Evolutionary conservation across 306 rosid genomes (phyloP), one percentile per base, ranked within the genome.

Genomic region (Comarum palustre): DNA sequence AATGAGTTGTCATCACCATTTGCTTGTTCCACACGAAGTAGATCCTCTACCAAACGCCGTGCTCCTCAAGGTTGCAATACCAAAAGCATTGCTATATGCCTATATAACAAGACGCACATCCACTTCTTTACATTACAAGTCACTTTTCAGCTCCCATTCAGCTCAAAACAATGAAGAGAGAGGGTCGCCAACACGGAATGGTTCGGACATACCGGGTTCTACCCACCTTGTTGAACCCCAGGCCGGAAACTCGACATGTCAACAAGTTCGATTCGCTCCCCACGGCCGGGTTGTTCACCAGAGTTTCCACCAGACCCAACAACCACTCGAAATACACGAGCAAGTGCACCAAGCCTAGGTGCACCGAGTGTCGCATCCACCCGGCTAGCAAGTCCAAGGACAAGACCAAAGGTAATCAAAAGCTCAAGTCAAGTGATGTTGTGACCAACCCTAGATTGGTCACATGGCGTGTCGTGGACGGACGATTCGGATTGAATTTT

Each of bases 181-280:
- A 85, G 82, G 92, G 96, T 85, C 89, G 89, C 14, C 97, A 93
- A 62, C 97, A 89, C 39, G 96, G 96, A 13, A 82, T 87, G 93
- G 91, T 87, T 12, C 83, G 86, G 68, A 75, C 96, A 58, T 68
- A 8, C 38, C 38, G 24, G 72, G 76, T 87, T 84, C 73, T 86
- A 60, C 96, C 93, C 2, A n/a, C 70, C 0, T 43, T 83, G 13
- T 46, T 77, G 27, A 81, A 80, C 75, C 91, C 87, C 0, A 86
- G 78, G 75, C 84, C 86, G 31, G 45, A 71, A 2, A 81, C 84
- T 59, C 84, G 83, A 9, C 65, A 65, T 19, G 5, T 78, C 6
- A 80, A 84, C 72, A 77, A 66, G 22, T 74, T 82, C 2, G 85
- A 90, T 10, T 74, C 77, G 0, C 88, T 84, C 8, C 80, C 89